Conservation (phyloP, 1,139 yeast species). For the Blastobotrys arbuscula region DNA sequence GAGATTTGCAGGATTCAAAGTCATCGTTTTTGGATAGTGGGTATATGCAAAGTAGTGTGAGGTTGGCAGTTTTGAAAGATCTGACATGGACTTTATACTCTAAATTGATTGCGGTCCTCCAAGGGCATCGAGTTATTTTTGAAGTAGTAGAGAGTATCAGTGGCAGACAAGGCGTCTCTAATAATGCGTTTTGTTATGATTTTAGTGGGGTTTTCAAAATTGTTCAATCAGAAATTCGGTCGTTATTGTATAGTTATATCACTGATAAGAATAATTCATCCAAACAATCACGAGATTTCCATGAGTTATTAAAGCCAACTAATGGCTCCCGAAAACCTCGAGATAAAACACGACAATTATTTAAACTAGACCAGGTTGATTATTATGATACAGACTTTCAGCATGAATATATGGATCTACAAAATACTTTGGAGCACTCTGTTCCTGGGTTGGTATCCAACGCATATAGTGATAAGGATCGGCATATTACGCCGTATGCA, state of each 20-base stretch:
- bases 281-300: conserved; percentile 11
- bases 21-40: conserved; percentile 18
- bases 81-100: conserved; percentile 64
- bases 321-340: conserved; percentile 10
- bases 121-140: conserved; percentile 60
- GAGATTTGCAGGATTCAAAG: conserved; percentile 10
- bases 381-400: conserved; percentile 25
- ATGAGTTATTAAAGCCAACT: conserved; percentile 8
- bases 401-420: conserved; percentile 23
- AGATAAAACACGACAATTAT: conserved; percentile 20
- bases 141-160: conserved; percentile 45
- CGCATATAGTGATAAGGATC: conserved; percentile 20
- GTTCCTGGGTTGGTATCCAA: conserved; percentile 35
- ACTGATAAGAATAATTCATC: conserved; percentile 27
- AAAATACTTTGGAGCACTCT: conserved; percentile 29
- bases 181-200: conserved; percentile 35
- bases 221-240: conserved; percentile 52
- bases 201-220: conserved; percentile 54
- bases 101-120: conserved; percentile 58
- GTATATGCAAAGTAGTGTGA: conserved; percentile 39
- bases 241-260: conserved; percentile 54
- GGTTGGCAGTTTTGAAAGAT: conserved; percentile 59
- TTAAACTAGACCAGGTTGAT: conserved; percentile 26
- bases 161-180: conserved; percentile 18
- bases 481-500: conserved; percentile 18